Conservation (phyloP, 192 early-diverging fungal species). For the Linderina pennispora region DNA sequence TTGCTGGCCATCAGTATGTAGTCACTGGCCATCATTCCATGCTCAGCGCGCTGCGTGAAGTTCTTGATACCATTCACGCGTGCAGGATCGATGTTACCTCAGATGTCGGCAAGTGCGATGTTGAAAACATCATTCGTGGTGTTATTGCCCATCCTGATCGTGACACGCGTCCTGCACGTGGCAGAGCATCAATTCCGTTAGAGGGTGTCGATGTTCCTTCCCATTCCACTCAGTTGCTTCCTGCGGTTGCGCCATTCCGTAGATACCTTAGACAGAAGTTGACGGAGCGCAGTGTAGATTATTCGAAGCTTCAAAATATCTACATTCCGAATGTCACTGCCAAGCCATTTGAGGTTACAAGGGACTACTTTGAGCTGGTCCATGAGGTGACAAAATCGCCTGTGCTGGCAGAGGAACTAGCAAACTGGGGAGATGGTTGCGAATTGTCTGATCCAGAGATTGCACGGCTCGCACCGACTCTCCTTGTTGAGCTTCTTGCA, state of each 20-base stretch:
- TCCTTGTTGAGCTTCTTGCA: constrained; percentile 84
- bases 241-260: constrained; percentile 83
- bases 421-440: no score
- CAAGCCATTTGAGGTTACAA: constrained; percentile 72
- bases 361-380: constrained; percentile 70
- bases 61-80: no score
- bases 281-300: constrained; percentile 63
- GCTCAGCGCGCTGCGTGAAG: no score
- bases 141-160: no score
- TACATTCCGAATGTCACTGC: constrained; percentile 97
- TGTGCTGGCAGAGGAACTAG: constrained; percentile 60
- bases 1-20: constrained; percentile 89
- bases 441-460: constrained; percentile 64
- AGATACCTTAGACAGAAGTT: constrained; percentile 68
- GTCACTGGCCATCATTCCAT: constrained; percentile 77
- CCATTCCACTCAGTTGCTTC: constrained; percentile 72
- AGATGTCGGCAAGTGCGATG: no score
- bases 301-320: constrained; percentile 58
- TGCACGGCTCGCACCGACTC: constrained; percentile 65
- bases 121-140: no score
- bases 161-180: no score
- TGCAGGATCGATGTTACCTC: no score
- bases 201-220: constrained; percentile 93
- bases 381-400: constrained; percentile 65
- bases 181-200: constrained; percentile 84